Evolutionary conservation across 768 basidiomycete genomes (phyloP).

Genomic region (Mycena rebaudengoi): DNA sequence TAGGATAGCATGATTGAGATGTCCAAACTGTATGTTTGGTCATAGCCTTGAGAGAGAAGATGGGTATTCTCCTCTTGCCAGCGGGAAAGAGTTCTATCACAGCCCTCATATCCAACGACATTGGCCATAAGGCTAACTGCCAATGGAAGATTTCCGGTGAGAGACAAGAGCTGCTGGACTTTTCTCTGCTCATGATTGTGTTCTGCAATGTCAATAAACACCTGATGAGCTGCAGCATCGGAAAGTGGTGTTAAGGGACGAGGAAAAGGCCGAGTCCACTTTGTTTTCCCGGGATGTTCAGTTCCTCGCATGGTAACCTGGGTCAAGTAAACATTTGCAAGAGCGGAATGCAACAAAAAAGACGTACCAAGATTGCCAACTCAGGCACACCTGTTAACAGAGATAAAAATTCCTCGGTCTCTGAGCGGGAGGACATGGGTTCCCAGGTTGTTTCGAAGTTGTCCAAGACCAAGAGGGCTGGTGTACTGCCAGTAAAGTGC

Average conservation of each 20-base stretch:
- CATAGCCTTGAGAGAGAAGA: too few species aligned
- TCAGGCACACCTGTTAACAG: not conserved
- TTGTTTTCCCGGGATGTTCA: too few species aligned
- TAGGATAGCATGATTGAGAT: not conserved
- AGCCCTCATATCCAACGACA: not conserved
- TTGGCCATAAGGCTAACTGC: not conserved
- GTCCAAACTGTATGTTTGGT: not conserved
- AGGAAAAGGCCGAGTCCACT: too few species aligned
- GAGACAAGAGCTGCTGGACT: not conserved
- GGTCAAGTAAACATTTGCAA: too few species aligned
- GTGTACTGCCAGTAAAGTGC: not conserved
- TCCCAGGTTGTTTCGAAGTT: not conserved
- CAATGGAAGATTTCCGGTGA: too few species aligned
- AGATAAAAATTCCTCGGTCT: not conserved
- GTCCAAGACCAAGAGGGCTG: not conserved
- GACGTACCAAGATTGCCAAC: not conserved
- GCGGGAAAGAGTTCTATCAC: not conserved
- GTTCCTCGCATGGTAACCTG: too few species aligned
- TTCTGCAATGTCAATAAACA: not conserved
- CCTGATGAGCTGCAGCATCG: not conserved
- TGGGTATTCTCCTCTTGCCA: not conserved
- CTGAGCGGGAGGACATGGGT: not conserved
- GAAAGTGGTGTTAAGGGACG: not conserved
- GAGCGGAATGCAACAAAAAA: not conserved
- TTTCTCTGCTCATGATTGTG: not conserved